These are phyloP conservation scores for Teunomyces barrocoloradensis DNA, from an alignment of 805 yeast genomes.

Conservation along the genomic window DNA sequence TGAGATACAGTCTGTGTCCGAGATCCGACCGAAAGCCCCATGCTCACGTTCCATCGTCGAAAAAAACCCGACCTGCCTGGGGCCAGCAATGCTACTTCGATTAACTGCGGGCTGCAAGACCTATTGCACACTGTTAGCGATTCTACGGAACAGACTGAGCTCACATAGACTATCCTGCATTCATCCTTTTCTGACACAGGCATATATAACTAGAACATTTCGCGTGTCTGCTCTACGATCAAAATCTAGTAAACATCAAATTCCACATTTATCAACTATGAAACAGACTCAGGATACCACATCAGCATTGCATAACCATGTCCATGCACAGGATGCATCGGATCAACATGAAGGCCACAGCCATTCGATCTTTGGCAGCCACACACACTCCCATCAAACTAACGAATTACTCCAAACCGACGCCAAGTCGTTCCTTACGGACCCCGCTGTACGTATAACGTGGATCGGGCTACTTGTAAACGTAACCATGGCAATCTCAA, in stretches of 20 bases:
- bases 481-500: conserved; percentile 80
- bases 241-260: neutral
- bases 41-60: conserved; percentile 2
- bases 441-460: conserved; percentile 90
- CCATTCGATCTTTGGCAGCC: conserved; percentile 15
- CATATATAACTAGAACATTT: neutral
- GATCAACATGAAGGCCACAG: conserved; percentile 11
- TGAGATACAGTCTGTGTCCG: neutral
- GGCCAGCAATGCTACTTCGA: conserved; percentile 1
- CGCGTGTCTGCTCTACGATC: conserved; percentile 1
- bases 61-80: neutral
- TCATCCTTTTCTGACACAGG: neutral
- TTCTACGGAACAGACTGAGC: neutral
- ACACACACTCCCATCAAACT: conserved; percentile 46
- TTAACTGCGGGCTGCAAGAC: neutral
- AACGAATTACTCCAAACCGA: conserved; percentile 36
- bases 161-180: neutral
- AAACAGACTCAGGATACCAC: neutral
- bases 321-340: neutral
- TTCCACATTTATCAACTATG: neutral
- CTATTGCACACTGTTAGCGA: neutral
- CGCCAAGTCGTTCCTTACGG: conserved; percentile 32
- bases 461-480: conserved; percentile 87
- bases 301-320: neutral
- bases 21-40: conserved; percentile 1